Conservation (phyloP, 441 rosid genomes). For the Aleurites moluccanus region DNA sequence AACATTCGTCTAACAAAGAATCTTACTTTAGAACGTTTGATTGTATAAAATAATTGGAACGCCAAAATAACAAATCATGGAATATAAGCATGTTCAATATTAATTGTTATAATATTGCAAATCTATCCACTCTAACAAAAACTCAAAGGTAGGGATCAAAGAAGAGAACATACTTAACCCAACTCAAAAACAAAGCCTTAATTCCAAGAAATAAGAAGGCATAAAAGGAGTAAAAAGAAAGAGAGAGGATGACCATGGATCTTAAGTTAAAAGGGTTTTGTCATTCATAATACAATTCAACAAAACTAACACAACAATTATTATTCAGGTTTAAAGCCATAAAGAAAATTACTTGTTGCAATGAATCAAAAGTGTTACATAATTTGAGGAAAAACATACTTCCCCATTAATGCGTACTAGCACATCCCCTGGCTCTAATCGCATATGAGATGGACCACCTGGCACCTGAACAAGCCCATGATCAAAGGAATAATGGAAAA, state of each 20-base stretch:
- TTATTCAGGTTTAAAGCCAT: neutral
- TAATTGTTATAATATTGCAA: neutral
- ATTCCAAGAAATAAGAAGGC: neutral
- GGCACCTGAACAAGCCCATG: conserved; percentile 63
- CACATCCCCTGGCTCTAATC: conserved; percentile 93
- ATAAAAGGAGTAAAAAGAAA: neutral
- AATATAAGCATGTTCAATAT: neutral
- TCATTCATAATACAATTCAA: neutral
- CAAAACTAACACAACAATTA: neutral
- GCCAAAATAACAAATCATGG: neutral
- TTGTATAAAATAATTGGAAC: neutral
- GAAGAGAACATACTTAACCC: neutral
- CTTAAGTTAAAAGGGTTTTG: neutral
- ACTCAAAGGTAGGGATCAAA: neutral
- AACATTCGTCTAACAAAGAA: neutral
- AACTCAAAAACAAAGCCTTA: neutral
- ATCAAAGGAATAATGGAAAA: conserved; percentile 9
- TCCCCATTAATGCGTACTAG: conserved; percentile 84
- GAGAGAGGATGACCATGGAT: neutral
- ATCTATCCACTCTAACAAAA: neutral
- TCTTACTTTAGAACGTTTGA: neutral
- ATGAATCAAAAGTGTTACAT: neutral
- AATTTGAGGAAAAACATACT: conserved; percentile 43
- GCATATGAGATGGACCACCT: conserved; percentile 83
- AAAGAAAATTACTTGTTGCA: neutral